A percentile compares a stretch with the other conserved stretches of the same genome.
phyloP scores from a whole-genome alignment of 2,329 filamentous ascomycete genomes.

The Fusarium decemcellulare region DNA sequence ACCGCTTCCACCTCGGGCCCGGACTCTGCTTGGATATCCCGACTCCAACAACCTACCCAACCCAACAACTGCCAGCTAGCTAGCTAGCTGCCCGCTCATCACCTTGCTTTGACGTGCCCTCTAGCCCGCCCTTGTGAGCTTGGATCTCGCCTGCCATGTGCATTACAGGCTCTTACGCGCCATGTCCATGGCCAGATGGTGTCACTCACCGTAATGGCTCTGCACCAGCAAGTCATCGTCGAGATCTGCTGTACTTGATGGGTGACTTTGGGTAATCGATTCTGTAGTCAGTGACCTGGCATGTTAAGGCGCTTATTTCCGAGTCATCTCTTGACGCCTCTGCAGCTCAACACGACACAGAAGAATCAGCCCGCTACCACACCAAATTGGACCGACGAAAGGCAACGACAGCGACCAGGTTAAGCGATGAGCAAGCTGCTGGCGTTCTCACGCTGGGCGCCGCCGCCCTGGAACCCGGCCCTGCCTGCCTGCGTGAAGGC shows the following conservation, averaged over 20 bases:
- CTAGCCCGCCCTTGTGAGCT: not conserved
- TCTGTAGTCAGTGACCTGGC: not conserved
- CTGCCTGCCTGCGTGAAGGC: constrained; percentile 33
- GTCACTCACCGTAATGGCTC: constrained; percentile 6
- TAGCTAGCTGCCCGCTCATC: not conserved
- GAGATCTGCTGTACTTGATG: not conserved
- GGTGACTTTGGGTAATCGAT: not conserved
- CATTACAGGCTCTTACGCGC: not conserved
- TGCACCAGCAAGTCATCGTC: constrained; percentile 1
- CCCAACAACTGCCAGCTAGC: too few relatives aligned
- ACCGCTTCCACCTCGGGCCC: constrained; percentile 30
- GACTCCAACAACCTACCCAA: constrained; percentile 10
- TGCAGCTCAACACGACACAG: constrained; percentile 12
- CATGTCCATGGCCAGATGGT: constrained; percentile 1
- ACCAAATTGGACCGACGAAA: constrained; percentile 24
- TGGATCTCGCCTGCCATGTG: constrained; percentile 7
- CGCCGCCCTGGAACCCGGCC: constrained; percentile 42
- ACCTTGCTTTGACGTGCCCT: constrained; percentile 7
- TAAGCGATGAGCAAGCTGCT: constrained; percentile 28
- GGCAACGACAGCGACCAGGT: constrained; percentile 19
- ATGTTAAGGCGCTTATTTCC: not conserved
- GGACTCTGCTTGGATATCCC: constrained; percentile 23
- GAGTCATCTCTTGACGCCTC: constrained; percentile 10
- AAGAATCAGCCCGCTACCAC: too few relatives aligned
- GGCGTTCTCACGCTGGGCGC: constrained; percentile 18